Evolutionary conservation across 2,329 filamentous ascomycete genomes (phyloP).

Genomic region (Cercospora brassicicola): DNA sequence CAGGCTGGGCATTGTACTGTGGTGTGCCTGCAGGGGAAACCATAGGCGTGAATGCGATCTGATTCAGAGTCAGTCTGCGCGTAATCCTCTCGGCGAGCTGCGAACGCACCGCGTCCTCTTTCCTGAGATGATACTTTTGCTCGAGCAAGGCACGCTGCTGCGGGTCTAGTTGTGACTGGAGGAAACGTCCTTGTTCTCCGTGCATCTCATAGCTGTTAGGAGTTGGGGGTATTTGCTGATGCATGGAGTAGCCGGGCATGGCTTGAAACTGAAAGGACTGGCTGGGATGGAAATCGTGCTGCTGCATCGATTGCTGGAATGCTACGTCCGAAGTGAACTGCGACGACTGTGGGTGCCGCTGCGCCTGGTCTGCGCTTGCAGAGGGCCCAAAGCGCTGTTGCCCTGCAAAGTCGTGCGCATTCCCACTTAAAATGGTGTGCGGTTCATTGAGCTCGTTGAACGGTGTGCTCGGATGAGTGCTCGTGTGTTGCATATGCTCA

Average conservation of each 20-base stretch:
- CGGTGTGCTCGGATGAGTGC: conserved; percentile 34
- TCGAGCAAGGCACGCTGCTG: conserved; percentile 66
- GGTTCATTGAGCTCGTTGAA: conserved; percentile 34
- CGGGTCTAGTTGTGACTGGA: conserved; percentile 53
- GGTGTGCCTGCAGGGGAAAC: conserved; percentile 84
- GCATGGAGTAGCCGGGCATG: conserved; percentile 49
- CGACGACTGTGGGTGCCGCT: conserved; percentile 18
- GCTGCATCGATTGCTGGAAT: conserved; percentile 34
- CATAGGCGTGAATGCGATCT: conserved; percentile 66
- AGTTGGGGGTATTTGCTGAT: conserved; percentile 69
- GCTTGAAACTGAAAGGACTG: conserved; percentile 41
- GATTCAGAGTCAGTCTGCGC: conserved; percentile 21
- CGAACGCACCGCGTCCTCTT: conserved; percentile 66
- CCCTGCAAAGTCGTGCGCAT: conserved; percentile 37
- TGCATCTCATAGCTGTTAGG: conserved; percentile 79
- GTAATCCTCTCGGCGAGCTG: conserved; percentile 30
- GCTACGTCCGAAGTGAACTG: conserved; percentile 27
- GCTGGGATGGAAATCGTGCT: conserved; percentile 26
- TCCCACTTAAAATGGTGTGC: conserved; percentile 24
- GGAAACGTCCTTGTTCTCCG: conserved; percentile 57
- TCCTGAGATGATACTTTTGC: conserved; percentile 62
- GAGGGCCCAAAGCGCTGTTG: conserved; percentile 32
- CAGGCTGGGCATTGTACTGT: conserved; percentile 58
- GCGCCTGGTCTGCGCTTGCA: conserved; percentile 21
- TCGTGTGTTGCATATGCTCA: conserved; percentile 29